phyloP scores from a whole-genome alignment of 1,284 basidiomycete genomes.

The Thelephora terrestris region DNA sequence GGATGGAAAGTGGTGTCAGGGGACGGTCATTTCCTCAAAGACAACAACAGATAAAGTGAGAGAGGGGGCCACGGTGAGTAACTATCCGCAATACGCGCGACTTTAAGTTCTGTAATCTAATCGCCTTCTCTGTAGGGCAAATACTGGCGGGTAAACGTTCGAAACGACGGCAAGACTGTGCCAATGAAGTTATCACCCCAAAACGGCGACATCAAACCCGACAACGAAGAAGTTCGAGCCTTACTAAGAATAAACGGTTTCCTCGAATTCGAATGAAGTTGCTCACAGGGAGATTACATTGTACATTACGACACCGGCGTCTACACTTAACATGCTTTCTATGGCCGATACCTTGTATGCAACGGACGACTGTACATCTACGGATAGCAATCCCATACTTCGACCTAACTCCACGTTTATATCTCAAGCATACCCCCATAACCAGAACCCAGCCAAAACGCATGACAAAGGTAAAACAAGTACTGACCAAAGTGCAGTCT shows the following conservation, averaged over 20 bases:
- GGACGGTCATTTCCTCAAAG: neutral
- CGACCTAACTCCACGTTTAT: too few species aligned
- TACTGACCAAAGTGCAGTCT: constrained; percentile 32
- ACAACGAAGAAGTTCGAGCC: neutral
- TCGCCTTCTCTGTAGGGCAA: neutral
- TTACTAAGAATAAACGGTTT: neutral
- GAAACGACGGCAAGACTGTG: neutral
- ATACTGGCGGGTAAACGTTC: neutral
- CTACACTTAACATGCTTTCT: too few species aligned
- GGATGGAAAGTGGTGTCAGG: neutral
- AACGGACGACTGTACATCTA: too few species aligned
- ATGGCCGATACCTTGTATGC: too few species aligned
- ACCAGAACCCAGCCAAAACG: constrained; percentile 20
- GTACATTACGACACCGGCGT: too few species aligned
- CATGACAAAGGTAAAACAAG: constrained; percentile 30
- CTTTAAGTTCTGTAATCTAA: neutral
- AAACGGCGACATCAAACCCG: neutral
- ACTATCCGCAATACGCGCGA: neutral
- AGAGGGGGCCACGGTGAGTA: neutral
- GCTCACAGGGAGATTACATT: too few species aligned
- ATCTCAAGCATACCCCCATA: constrained; percentile 15
- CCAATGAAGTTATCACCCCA: neutral
- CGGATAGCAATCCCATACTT: too few species aligned
- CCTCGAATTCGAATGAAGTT: neutral
- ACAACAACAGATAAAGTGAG: neutral